Evolutionary conservation across 148 eudicot genomes (phyloP).

Genomic region (Linanthus parryae): DNA sequence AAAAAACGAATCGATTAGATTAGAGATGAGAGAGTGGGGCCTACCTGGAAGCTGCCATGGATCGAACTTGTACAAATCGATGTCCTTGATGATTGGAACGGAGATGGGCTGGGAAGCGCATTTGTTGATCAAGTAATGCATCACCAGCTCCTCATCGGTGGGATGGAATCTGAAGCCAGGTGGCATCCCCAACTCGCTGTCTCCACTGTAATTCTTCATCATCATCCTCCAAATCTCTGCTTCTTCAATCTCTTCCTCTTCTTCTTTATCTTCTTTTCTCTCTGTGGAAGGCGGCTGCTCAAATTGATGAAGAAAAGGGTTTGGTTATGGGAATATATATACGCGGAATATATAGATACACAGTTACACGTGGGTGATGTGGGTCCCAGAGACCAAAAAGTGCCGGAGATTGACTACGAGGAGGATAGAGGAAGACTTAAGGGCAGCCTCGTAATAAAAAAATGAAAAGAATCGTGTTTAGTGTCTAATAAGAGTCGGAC

Average conservation of each 20-base stretch:
- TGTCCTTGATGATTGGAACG: constrained; percentile 50
- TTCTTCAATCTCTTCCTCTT: background rate
- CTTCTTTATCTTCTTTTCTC: background rate
- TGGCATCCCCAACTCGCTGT: constrained; percentile 25
- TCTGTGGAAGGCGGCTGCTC: background rate
- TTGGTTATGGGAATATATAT: background rate
- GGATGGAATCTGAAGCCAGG: constrained; percentile 63
- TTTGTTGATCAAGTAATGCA: constrained; percentile 44
- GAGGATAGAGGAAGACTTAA: background rate
- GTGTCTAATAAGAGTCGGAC: background rate
- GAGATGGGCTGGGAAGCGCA: constrained; percentile 40
- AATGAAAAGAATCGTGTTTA: background rate
- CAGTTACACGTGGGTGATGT: constrained; percentile 12
- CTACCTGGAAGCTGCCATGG: constrained; percentile 67
- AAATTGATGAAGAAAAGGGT: no score
- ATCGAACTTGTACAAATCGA: constrained; percentile 63
- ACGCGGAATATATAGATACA: background rate
- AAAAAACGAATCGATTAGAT: background rate
- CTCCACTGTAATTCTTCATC: constrained; percentile 2
- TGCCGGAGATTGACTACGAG: background rate
- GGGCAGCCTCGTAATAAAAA: no score
- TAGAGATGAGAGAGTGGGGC: background rate
- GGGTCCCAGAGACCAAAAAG: background rate
- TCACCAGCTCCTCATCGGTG: constrained; percentile 59
- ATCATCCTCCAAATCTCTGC: background rate